Conservation (phyloP, 192 early-diverging fungal genomes). For the Gorgonomyces haynaldii region DNA sequence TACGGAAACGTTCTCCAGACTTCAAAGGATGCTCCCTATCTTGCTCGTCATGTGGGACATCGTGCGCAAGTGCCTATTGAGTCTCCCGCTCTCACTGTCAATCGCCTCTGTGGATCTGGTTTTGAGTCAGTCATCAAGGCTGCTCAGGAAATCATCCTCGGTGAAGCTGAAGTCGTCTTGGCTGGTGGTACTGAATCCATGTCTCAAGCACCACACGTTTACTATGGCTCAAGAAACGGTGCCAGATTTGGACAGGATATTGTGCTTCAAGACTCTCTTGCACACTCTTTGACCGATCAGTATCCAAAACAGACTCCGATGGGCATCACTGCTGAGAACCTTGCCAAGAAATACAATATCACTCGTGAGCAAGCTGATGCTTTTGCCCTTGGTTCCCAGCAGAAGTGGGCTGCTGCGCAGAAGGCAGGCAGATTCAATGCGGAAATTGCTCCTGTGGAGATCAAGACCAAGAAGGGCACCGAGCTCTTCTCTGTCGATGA, state of each 20-base stretch:
- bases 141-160: conserved; percentile 80
- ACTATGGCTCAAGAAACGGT: conserved; percentile 72
- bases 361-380: conserved; percentile 73
- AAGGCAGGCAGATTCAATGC: conserved; percentile 60
- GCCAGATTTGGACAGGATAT: conserved; percentile 78
- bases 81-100: conserved; percentile 83
- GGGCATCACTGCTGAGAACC: conserved; percentile 92
- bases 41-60: conserved; percentile 88
- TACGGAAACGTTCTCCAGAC: conserved; percentile 93
- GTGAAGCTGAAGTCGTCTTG: conserved; percentile 74
- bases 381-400: conserved; percentile 71
- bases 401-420: conserved; percentile 75
- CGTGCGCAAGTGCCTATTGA: conserved; percentile 72
- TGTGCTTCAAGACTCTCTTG: conserved; percentile 82
- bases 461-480: conserved; percentile 65
- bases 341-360: conserved; percentile 73
- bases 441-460: conserved; percentile 75
- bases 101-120: conserved; percentile 92
- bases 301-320: conserved; percentile 73
- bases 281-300: conserved; percentile 73
- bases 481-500: conserved; percentile 72
- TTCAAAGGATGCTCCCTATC: conserved; percentile 69
- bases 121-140: conserved; percentile 91
- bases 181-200: conserved; percentile 90
- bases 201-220: conserved; percentile 81